Base-by-base conservation (phyloP, 768 basidiomycete genomes). In the Phaffia tasmanica region DNA sequence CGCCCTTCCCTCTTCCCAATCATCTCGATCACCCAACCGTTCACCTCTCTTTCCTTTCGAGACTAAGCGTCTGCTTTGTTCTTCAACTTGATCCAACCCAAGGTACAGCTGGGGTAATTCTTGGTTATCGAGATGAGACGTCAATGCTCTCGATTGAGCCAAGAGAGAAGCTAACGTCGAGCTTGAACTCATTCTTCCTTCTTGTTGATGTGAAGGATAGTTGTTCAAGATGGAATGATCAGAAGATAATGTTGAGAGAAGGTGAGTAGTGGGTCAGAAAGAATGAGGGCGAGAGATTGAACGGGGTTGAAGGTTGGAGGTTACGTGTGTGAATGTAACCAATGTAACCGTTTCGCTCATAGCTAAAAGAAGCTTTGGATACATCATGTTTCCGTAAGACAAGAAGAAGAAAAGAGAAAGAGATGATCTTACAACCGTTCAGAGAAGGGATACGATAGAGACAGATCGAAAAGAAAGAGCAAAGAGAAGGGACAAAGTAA, bases 21-120 rank as follows among this genome's bases (percentile, higher is more conserved):
- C 27, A 7, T 62, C 54, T 21, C 42, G 53, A 35, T 51, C 32
- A 6, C 47, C 54, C 11, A 42, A 42, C 35, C 35, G 35, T 42
- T 42, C 35, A 27, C 67, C 64, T 32, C 65, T 67, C 54, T 64
- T 58, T 6, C 69, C 62, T 47, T 72, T 71, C 0, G 74, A 74
- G 1, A 74, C 77, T 29, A 97, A 84, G 51, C 86, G 81, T 23
- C 91, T 82, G 1, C 89, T 92, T 78, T 94, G 90, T 0, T 87
- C 85, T 76, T 98, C 94, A 70, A 99, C 88, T 78, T 97, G 90
- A 76, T 94, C 92, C 42, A 98, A 82, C 1, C 90, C 89, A 64
- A 94, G 85, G 64, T 87, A 84, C 53, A 99, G 85, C 2, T 87
- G 83, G 15, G 94, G 94, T 1, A 98, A 79, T 72, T 95, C 90